Percentiles rank a stretch among this genome's conserved stretches.
These are phyloP conservation scores for Nemania diffusa DNA, from an alignment of 2,329 filamentous ascomycete genomes.

Conservation along the genomic window DNA sequence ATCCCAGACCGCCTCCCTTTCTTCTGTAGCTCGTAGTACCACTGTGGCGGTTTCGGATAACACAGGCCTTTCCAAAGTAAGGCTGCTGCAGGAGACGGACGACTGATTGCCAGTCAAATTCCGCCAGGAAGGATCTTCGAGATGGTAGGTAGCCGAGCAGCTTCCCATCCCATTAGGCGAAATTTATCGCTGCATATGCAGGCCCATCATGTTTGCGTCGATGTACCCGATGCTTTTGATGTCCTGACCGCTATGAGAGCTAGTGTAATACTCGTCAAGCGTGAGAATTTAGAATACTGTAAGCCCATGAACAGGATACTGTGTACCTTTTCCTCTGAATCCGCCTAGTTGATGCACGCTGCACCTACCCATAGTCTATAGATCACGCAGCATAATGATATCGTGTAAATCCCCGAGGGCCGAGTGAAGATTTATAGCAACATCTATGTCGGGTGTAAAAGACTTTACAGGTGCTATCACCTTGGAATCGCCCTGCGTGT, in stretches of 20 bases:
- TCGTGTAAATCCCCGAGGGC: constrained; percentile 5
- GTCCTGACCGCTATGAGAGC: background rate
- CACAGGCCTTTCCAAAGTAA: constrained; percentile 9
- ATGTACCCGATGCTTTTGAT: background rate
- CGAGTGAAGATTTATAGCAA: constrained; percentile 5
- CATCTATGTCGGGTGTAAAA: background rate
- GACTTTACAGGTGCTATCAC: background rate
- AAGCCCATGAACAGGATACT: background rate
- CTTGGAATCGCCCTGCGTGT: background rate
- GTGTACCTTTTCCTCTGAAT: constrained; percentile 3
- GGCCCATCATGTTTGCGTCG: background rate
- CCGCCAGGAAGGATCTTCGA: background rate
- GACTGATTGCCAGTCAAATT: background rate
- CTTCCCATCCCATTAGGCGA: background rate
- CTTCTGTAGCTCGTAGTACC: background rate
- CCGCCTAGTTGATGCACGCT: constrained; percentile 4
- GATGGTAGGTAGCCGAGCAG: constrained; percentile 1
- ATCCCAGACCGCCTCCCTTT: background rate
- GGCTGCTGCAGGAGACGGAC: constrained; percentile 1
- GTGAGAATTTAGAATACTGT: constrained; percentile 10
- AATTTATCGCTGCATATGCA: constrained; percentile 6
- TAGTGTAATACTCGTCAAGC: constrained; percentile 2
- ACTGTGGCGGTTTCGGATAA: background rate
- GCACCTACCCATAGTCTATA: constrained; percentile 17
- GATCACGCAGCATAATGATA: background rate